These are phyloP conservation scores for Fusarium camptoceras DNA, from an alignment of 2,329 filamentous ascomycete species.

Conservation along the genomic window DNA sequence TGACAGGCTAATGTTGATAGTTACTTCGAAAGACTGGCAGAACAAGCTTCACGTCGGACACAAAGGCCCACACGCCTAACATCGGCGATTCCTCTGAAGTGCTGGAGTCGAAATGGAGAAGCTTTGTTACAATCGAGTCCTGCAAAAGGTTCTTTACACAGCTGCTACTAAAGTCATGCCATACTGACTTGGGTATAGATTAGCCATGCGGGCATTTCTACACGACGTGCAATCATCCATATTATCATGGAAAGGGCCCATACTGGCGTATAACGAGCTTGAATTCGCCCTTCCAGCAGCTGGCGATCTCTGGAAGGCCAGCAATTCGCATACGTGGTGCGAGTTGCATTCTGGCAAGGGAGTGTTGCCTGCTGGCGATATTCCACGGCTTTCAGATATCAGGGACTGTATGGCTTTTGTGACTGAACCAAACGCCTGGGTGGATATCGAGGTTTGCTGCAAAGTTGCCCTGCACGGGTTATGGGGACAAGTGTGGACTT, in stretches of 20 bases:
- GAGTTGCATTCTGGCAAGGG: conserved; percentile 33
- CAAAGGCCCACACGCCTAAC: conserved; percentile 24
- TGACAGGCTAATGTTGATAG: conserved; percentile 23
- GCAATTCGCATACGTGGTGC: conserved; percentile 35
- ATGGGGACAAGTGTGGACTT: conserved; percentile 45
- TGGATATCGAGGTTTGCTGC: conserved; percentile 38
- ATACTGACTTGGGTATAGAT: conserved; percentile 32
- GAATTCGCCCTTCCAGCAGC: conserved; percentile 38
- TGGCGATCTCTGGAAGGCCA: conserved; percentile 40
- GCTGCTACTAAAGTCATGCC: background rate
- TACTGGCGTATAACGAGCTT: conserved; percentile 42
- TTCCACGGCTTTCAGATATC: conserved; percentile 37
- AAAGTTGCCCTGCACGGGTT: conserved; percentile 37
- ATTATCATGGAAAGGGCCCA: conserved; percentile 36
- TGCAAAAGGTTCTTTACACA: conserved; percentile 36
- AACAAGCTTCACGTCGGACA: conserved; percentile 38
- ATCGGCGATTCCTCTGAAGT: conserved; percentile 28
- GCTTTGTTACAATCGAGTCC: conserved; percentile 37
- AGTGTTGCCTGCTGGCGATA: conserved; percentile 8
- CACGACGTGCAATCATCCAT: conserved; percentile 43
- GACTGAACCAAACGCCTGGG: conserved; percentile 30
- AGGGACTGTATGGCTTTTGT: conserved; percentile 31
- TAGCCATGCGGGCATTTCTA: conserved; percentile 41
- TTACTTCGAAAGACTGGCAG: conserved; percentile 39
- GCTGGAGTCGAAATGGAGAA: conserved; percentile 41